Evolutionary conservation across 2,329 filamentous ascomycete genomes (phyloP).

Genomic region (Hirsutella thompsonii): DNA sequence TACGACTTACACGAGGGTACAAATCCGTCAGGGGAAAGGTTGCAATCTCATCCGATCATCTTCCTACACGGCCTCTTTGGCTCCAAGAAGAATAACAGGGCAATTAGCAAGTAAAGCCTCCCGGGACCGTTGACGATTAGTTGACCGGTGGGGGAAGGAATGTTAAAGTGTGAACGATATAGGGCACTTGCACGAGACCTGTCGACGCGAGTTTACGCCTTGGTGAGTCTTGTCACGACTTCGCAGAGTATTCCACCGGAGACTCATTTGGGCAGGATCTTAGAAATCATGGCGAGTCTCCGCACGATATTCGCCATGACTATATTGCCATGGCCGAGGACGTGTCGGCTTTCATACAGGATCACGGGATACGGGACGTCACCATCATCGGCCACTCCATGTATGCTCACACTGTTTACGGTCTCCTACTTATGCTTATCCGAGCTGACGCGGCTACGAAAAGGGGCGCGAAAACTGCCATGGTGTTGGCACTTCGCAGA

Average conservation of each 20-base stretch:
- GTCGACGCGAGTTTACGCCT: constrained; percentile 65
- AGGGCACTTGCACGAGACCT: constrained; percentile 74
- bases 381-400: constrained; percentile 91
- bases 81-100: constrained; percentile 89
- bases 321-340: constrained; percentile 76
- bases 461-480: constrained; percentile 84
- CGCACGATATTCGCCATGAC: constrained; percentile 63
- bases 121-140: too few relatives aligned
- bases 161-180: constrained; percentile 5
- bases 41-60: constrained; percentile 50
- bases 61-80: constrained; percentile 91
- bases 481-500: constrained; percentile 66
- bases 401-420: constrained; percentile 28
- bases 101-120: constrained; percentile 61
- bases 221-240: constrained; percentile 39
- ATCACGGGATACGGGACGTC: constrained; percentile 55
- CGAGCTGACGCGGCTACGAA: neutral
- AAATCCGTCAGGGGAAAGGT: constrained; percentile 31
- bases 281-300: constrained; percentile 85
- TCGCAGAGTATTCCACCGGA: neutral
- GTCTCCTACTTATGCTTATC: neutral
- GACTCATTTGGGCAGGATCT: constrained; percentile 48
- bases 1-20: constrained; percentile 58
- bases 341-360: constrained; percentile 62
- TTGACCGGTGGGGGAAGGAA: neutral